Base-by-base conservation (phyloP, 495 filamentous ascomycete species). In the Neurospora sp. region DNA sequence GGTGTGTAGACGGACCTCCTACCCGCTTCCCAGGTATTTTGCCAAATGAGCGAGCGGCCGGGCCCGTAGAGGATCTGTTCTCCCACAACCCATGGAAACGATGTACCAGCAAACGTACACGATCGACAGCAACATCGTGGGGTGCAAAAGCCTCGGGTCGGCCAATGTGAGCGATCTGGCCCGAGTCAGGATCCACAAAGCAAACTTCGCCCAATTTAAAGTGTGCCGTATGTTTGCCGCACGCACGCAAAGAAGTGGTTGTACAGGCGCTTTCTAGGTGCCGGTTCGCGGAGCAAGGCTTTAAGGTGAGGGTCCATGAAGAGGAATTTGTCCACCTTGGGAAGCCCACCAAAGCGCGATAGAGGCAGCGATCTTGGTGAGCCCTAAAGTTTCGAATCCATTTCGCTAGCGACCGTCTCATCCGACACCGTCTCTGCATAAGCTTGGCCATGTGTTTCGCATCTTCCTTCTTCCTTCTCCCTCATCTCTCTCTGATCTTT, bases 71-170 rank as follows among this genome's bases (percentile, higher is more conserved):
- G 35, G 66, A 42, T 75, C 72, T 74, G 39, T 40, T 74, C 71
- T 70, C 75, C 73, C 71, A 71, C 70, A 75, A 69, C 71, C 73
- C 72, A 73, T 73, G 69, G 74, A 35, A 44, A 69, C 39, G 72
- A 76, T 75, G 76, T 74, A 71, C 74, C 78, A 79, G 71, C 77
- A 70, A 73, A 73, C 74, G 75, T 74, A 76, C 70, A 71, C 77
- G 79, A 82, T 82, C 81, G 79, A 80, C 81, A 77, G 77, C 76
- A 74, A 62, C 76, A 79, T 79, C 81, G 79, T 82, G 79, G 79
- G 77, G 79, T 77, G 78, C 75, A 76, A 77, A 76, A 59, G 69
- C 37, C 72, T 74, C 69, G 11, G 72, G 35, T 59, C 73, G 76
- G 73, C 79, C 79, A 82, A 79, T 81, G 78, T 82, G 76, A 76